Evolutionary conservation across 2,329 filamentous ascomycete species (phyloP).

Genomic region (Calonectria leucothoes): DNA sequence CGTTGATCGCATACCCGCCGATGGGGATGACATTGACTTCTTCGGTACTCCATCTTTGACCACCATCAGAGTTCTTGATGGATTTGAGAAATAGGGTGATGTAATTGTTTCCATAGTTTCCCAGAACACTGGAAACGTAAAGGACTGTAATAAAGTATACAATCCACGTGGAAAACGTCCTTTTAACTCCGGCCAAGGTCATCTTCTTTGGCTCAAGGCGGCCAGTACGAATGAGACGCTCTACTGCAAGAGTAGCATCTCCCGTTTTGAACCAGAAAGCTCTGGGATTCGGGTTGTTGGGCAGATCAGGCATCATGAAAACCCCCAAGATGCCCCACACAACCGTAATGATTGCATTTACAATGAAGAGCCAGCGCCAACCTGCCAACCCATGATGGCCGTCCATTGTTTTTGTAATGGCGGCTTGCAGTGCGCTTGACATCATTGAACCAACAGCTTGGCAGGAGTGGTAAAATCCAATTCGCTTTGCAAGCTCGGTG

Average conservation of each 20-base stretch:
- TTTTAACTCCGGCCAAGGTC: slow-evolving; percentile 37
- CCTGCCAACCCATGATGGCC: slow-evolving; percentile 51
- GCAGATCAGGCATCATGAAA: slow-evolving; percentile 49
- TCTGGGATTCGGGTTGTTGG: slow-evolving; percentile 40
- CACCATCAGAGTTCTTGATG: slow-evolving; percentile 40
- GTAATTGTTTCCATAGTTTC: slow-evolving; percentile 36
- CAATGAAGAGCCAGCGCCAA: slow-evolving; percentile 59
- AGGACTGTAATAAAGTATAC: slow-evolving; percentile 22
- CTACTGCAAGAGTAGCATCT: slow-evolving; percentile 43
- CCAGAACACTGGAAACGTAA: slow-evolving; percentile 15
- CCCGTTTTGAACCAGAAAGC: slow-evolving; percentile 44
- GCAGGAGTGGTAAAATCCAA: slow-evolving; percentile 56
- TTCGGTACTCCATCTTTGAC: slow-evolving; percentile 41
- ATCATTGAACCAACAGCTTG: slow-evolving; percentile 55
- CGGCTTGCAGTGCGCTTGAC: slow-evolving; percentile 56
- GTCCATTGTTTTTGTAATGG: slow-evolving; percentile 52
- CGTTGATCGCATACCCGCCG: slow-evolving; percentile 47
- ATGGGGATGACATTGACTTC: slow-evolving; percentile 66
- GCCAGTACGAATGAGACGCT: slow-evolving; percentile 41
- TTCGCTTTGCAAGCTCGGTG: slow-evolving; percentile 36
- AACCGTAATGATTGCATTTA: slow-evolving; percentile 53
- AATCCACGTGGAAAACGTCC: slow-evolving; percentile 24
- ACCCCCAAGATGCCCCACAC: slow-evolving; percentile 46
- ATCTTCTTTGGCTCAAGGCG: slow-evolving; percentile 36
- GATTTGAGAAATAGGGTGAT: slow-evolving; percentile 49